Evolutionary conservation across 1,284 basidiomycete genomes (phyloP), one percentile per base, ranked within the genome.

Genomic region (Rhodotorula glutinis): DNA sequence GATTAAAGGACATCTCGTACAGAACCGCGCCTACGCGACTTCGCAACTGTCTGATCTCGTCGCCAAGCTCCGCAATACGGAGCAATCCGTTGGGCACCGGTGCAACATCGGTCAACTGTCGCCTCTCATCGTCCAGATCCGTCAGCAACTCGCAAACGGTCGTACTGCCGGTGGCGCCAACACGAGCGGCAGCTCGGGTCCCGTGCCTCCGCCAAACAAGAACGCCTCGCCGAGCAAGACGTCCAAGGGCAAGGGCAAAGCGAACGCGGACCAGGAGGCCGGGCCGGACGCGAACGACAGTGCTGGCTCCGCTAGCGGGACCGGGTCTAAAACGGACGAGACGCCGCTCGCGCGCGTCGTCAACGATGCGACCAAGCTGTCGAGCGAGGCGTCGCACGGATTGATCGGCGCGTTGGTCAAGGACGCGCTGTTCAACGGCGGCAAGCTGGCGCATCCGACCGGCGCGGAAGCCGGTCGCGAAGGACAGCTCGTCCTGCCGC

Each of bases 11-110:
- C n/a, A n/a, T n/a, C n/a, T n/a, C 16, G 23, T 41, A 25, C 75
- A 96, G 93, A 96, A 96, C 75, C 88, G 91, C 52, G 88, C 88
- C 63, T 96, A 96, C 77, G 88, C 89, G 2, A 91, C 92, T 0
- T 89, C 90, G 0, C 93, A 97, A 77, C 82, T 98, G 3, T 80
- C 84, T 23, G 94, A 98, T 79, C 81, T 98, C 51, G 90, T 90
- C 51, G 87, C 90, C 78, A 98, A 98, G 79, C 82, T 98, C 7
- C 69, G 66, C 11, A 75, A 77, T 29, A 78, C 79, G 2, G 66
- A 76, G 61, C 29, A 62, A 7, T 72, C 73, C 46, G 66, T 76
- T 46, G 60, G 59, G 16, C 69, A 71, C 49, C 69, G 67, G 19
- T 74, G 73, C 52, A 65, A 63, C 14, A 72, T 73, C 54, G 60